Base-by-base conservation (phyloP, 768 basidiomycete species). In the Xerocomus spinulosus region DNA sequence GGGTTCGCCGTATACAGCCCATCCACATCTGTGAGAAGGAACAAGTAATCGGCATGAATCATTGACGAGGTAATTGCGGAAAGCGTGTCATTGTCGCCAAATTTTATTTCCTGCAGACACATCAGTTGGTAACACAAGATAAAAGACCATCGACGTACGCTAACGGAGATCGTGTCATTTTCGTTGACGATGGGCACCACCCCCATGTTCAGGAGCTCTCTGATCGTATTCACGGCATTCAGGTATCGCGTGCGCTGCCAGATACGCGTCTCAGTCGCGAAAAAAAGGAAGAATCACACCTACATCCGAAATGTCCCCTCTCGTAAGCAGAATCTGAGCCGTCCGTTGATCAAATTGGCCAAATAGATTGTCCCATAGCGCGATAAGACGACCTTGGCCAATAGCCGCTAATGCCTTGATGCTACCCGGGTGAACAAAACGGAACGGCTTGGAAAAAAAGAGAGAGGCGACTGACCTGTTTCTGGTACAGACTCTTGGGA, bases 181-280 rank as follows among this genome's bases (percentile, higher is more conserved):
- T 99, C 96, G 67, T 99, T 99, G 46, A 99, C 93, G 53, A 99
- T 97, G 3, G 96, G 96, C 1, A 99, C 83, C 0, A 98, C 91
- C 14, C 94, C 95, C 85, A 97, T 88, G 3, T 80, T 81, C 23
- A 99, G 70, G 10, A 99, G 74, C 59, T 97, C 92, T 29, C 85
- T 85, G 66, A 99, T 79, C 0, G 96, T 98, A 59, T 96, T 97
- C 48, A 92, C 90, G 0, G 95, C 96, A 63, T 99, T 99, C 48
- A 97, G 69, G 63, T 98, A 99, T 52, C 96, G 79, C 10, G 93
- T 95, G 33, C 94, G 77, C 95, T 97, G 61, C 15, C 41, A 35
- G 41, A 43, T 49, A 35, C 26, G 44, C 40, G 30, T 52, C 26
- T 60, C 26, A 45, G 41, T 41, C 21, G 14, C 14, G 20, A 26